Base-by-base conservation (phyloP, 2,329 filamentous ascomycete species). In the Stachybotrys elegans region DNA sequence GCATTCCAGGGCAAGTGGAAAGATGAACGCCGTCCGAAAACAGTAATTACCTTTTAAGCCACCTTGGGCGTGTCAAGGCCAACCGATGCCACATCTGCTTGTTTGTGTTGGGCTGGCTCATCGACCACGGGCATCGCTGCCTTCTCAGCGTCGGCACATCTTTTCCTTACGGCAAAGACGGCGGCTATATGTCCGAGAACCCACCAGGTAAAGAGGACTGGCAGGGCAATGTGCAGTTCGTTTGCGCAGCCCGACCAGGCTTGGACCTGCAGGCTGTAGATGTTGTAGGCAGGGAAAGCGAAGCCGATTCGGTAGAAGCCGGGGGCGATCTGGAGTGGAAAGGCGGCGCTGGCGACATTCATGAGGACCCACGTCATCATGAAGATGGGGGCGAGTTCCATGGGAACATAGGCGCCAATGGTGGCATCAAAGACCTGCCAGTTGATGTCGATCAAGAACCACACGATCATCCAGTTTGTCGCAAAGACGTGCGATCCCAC, bases 181-280 rank as follows among this genome's bases (percentile, higher is more conserved):
- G 50, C 48, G 0, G 47, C 46, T 2, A 59, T 43, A n/a, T 60
- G 57, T 3, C 51, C 56, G 3, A 54, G 43, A 16, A 68, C 23
- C 51, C 64, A 69, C 59, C 61, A 69, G 0, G 63, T 44, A 22
- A 73, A 72, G 3, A 74, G 48, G 3, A 73, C 59, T 0, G 70
- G 69, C 2, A 74, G 56, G 1, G 65, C 61, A 23, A 63, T 57
- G 31, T 65, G 59, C 1, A 69, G 54, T 21, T 57, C 51, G 20
- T 65, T 63, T n/a, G 64, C 60, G 5, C 69, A 71, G 17, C 62
- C 62, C 4, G 66, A 66, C 68, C 69, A 73, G 5, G 71, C 65
- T 17, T 69, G 56, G 1, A 67, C 53, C 9, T 72, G 48, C 4
- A 66, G 43, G 4, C 61, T 57, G 46, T 66, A 73, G 0, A 50